These are phyloP conservation scores for Sphagnum contortum DNA, from an alignment of 225 moss, liverwort and hornwort species.

Conservation along the genomic window DNA sequence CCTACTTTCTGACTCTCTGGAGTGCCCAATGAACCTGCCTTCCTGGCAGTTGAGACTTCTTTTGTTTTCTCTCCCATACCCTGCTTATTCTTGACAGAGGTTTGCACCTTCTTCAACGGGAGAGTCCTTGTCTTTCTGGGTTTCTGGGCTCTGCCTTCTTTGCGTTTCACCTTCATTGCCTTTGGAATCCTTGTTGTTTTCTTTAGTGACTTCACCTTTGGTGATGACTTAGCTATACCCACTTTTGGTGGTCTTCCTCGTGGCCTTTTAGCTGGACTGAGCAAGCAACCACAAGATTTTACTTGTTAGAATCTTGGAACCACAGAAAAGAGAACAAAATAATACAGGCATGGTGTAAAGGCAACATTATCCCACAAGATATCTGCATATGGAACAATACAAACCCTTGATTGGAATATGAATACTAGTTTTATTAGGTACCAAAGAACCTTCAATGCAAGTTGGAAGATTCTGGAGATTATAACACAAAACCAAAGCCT, in stretches of 20 bases:
- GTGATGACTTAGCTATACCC: conserved; percentile 23
- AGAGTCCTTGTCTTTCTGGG: neutral
- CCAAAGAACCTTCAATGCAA: too few species aligned
- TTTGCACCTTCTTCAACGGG: conserved; percentile 16
- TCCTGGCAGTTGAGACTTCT: conserved; percentile 17
- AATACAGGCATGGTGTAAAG: neutral
- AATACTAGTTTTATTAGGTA: too few species aligned
- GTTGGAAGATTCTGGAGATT: too few species aligned
- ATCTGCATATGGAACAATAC: neutral
- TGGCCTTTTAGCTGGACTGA: conserved; percentile 35
- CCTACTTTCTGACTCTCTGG: conserved; percentile 15
- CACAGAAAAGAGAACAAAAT: neutral
- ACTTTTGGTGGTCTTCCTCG: conserved; percentile 24
- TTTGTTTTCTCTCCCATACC: conserved; percentile 8
- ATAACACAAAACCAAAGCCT: too few species aligned
- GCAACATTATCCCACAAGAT: neutral
- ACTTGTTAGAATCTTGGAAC: neutral
- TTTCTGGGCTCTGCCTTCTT: neutral
- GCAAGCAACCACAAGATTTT: conserved; percentile 6
- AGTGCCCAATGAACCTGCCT: conserved; percentile 14
- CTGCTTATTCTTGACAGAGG: neutral
- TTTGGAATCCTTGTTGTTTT: conserved; percentile 27
- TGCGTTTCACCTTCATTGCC: conserved; percentile 11
- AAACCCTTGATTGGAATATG: neutral
- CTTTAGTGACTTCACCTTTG: conserved; percentile 26